phyloP scores from a whole-genome alignment of 2,329 filamentous ascomycete species.

The Ophiostoma sp. region DNA sequence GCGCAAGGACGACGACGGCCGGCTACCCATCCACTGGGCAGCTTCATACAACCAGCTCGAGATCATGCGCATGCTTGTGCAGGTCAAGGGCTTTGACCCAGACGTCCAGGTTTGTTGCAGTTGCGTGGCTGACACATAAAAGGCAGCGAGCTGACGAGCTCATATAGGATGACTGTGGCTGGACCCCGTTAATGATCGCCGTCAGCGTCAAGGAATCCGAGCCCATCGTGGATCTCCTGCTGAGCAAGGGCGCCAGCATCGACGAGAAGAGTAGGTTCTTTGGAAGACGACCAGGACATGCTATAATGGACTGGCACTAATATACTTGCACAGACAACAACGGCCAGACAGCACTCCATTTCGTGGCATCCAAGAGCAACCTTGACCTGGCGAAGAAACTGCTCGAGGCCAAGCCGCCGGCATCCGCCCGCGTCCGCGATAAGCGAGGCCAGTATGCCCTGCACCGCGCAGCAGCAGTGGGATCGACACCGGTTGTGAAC shows the following conservation, averaged over 20 bases:
- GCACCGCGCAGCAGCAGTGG: conserved; percentile 85
- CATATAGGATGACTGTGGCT: conserved; percentile 65
- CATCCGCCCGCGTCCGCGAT: conserved; percentile 75
- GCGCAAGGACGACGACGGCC: conserved; percentile 74
- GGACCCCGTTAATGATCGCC: conserved; percentile 81
- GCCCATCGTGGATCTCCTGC: conserved; percentile 59
- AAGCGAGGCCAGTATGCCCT: conserved; percentile 83
- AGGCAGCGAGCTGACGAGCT: conserved; percentile 31
- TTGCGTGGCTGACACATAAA: conserved; percentile 38
- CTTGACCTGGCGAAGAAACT: conserved; percentile 74
- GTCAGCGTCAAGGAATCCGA: conserved; percentile 69
- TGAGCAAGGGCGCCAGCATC: conserved; percentile 65
- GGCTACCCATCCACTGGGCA: conserved; percentile 92
- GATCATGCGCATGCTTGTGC: conserved; percentile 67
- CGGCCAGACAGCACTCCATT: conserved; percentile 75
- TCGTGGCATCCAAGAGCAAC: conserved; percentile 84
- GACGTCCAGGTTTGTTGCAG: conserved; percentile 55
- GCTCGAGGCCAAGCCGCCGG: conserved; percentile 62
- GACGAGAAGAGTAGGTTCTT: conserved; percentile 60
- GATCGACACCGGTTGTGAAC: conserved; percentile 80
- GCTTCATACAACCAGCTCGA: conserved; percentile 72
- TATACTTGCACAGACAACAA: not conserved
- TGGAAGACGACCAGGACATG: not conserved
- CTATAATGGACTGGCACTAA: conserved; percentile 53
- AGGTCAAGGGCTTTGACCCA: conserved; percentile 70